Base-by-base conservation (phyloP, 495 filamentous ascomycete genomes). In the Xylaria grammica region DNA sequence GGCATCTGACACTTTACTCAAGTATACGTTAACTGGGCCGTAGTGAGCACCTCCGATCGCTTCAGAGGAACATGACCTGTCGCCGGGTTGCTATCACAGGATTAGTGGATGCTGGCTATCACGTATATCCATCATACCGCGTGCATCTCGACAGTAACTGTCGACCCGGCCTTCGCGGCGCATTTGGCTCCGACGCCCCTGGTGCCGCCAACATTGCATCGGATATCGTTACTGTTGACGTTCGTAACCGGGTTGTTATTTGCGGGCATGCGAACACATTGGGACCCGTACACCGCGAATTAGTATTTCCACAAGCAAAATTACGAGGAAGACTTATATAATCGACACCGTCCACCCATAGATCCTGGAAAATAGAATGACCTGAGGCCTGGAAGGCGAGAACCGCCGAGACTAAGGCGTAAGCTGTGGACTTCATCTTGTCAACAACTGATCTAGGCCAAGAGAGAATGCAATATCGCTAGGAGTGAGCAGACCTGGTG, bases 41-140 rank as follows among this genome's bases (percentile, higher is more conserved):
- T 81, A 83, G 65, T 86, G 84, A 36, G 78, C 76, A 40, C 81
- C 82, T 3, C 81, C 82, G 57, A 84, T 81, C 34, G 81, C 82
- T 20, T 81, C 76, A 26, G 71, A 74, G 24, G 50, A 63, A 63
- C 82, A 84, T 4, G 32, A 64, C 22, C 82, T 75, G 67, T 80
- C 78, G 20, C 76, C 78, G 30, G 81, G 80, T 72, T 83, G 82
- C 60, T 77, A 9, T 10, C 7, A 29, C 29, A 11, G 70, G 66
- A n/a, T 78, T 68, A 69, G 77, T 34, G 1, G 20, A 77, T 74
- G 58, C 72, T 71, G 11, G 67, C 71, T 8, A 70, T 65, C 6
- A 24, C 29, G 22, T 27, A 0, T 1, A 45, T 55, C 59, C 27
- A 29, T 63, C 60, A 32, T 72, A 75, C 72, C 36, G 62, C 65